Base-by-base conservation (phyloP, 208 protist genomes). In the Strigomonas culicis region DNA sequence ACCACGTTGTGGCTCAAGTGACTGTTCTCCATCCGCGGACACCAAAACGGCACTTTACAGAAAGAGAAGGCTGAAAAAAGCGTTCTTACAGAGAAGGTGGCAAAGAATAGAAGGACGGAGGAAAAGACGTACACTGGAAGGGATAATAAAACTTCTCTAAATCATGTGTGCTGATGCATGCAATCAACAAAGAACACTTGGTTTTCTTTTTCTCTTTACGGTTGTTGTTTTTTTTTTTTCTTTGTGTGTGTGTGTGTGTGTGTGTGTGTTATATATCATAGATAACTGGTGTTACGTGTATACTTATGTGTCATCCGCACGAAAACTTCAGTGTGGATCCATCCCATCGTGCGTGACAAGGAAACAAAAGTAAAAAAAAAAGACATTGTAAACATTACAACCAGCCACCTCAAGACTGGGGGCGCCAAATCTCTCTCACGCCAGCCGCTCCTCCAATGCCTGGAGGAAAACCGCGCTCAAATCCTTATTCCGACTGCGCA, bases 401-500 rank as follows among this genome's bases (percentile, higher is more conserved):
- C 34, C 10, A 13, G 10, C 4, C 4, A 39, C n/a, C n/a, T n/a
- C n/a, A n/a, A 39, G 34, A 39, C 34, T 39, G 34, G 4, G 34
- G 34, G 4, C 7, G 34, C 10, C 4, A 10, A 39, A 39, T 39
- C 10, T 39, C 4, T 10, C 10, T 39, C 10, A 39, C 7, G 34
- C 34, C 10, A 39, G 10, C 10, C 10, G 4, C 34, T 51, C 17
- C 46, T 51, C 22, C 3, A 27, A 19, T 15, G 22, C 17, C 22
- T 4, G 4, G 7, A 51, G 17, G 17, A 51, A 3, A 51, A 51
- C 17, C 4, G 17, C 4, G 17, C 46, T 27, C 46, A 51, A 51
- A 51, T 51, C 46, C 46, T n/a, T 51, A 27, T 51, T 51, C 22
- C 34, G 34, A 10, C 34, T n/a, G 46, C 64, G 64, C 2, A 69